Evolutionary conservation across 768 basidiomycete genomes (phyloP).

Genomic region (Myochromella boudieri): DNA sequence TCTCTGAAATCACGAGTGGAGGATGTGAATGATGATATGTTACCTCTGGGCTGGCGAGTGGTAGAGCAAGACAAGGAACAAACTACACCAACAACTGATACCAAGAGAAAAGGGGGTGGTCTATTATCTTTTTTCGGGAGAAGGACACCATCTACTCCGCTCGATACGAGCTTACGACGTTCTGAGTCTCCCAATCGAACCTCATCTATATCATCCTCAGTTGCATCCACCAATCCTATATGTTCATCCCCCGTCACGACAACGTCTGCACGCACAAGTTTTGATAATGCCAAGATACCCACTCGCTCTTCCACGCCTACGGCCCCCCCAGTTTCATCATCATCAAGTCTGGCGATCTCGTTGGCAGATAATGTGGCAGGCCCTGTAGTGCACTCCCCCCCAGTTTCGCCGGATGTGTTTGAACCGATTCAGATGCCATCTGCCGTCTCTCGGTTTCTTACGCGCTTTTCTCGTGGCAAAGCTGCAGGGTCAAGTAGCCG

Average conservation of each 20-base stretch:
- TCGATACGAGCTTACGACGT: conserved; percentile 12
- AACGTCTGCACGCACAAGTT: conserved; percentile 24
- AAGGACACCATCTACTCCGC: conserved; percentile 28
- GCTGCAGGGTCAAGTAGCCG: conserved; percentile 34
- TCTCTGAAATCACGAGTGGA: conserved; percentile 58
- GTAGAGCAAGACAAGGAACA: conserved; percentile 54
- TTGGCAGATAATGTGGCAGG: no score
- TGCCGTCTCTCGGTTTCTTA: conserved; percentile 81
- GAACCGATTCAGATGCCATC: conserved; percentile 46
- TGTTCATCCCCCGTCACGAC: conserved; percentile 17
- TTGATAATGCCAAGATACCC: conserved; percentile 16
- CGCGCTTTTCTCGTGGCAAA: conserved; percentile 62
- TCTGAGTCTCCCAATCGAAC: conserved; percentile 14
- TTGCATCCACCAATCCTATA: conserved; percentile 1
- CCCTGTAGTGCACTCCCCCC: conserved; percentile 14
- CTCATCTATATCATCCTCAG: conserved; percentile 4
- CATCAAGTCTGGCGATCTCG: conserved; percentile 5
- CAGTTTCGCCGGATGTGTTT: conserved; percentile 15
- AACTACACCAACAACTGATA: conserved; percentile 28
- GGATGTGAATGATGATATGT: conserved; percentile 48
- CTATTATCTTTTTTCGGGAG: conserved; percentile 77
- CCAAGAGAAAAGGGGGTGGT: conserved; percentile 52
- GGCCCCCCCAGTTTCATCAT: conserved; percentile 5
- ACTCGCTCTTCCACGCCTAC: conserved; percentile 11
- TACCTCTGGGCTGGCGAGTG: conserved; percentile 74